Base-by-base conservation (phyloP, 2,329 filamentous ascomycete genomes). In the Cucurbitaria berberidis region DNA sequence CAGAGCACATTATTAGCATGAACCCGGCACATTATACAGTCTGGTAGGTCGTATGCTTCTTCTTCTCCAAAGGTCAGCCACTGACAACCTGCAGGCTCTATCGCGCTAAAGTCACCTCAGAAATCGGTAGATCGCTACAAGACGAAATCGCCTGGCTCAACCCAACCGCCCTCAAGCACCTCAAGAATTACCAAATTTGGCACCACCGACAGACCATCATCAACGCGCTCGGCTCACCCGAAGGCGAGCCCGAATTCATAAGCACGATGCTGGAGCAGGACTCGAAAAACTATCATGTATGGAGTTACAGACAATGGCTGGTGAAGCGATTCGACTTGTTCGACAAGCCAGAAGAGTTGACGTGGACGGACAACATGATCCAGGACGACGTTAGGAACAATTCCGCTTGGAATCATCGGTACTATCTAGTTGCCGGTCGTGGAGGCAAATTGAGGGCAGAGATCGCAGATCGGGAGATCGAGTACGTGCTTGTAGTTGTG, bases 121-220 rank as follows among this genome's bases (percentile, higher is more conserved):
- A 85, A 3, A 80, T 96, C 22, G 75, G 84, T 42, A 82, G 88
- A 42, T 79, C 87, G 48, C 79, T 95, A 39, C 76, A 80, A 2
- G 82, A 88, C 53, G 95, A 99, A 75, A 81, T 97, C 41, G 78
- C 80, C 38, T 99, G 93, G 92, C 82, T 99, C 45, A 96, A 97
- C 76, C 80, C 86, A 10, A 86, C 95, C 24, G 90, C 93, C 10
- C 80, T 96, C 46, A 82, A 85, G 51, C 89, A 96, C 73, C 86
- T 96, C 68, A 99, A 99, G 77, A 99, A 98, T 79, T 99, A 99
- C 79, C 95, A 99, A 78, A 99, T 99, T 75, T 99, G 95, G 84
- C 76, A 90, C 85, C 79, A 88, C 78, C 73, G 83, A 63, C 73
- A 86, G 81, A 72, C 77, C 74, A 81, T 78, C 75, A 83, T 78